Conservation (phyloP, 2,329 filamentous ascomycete genomes). For the Xylariaceae sp. region DNA sequence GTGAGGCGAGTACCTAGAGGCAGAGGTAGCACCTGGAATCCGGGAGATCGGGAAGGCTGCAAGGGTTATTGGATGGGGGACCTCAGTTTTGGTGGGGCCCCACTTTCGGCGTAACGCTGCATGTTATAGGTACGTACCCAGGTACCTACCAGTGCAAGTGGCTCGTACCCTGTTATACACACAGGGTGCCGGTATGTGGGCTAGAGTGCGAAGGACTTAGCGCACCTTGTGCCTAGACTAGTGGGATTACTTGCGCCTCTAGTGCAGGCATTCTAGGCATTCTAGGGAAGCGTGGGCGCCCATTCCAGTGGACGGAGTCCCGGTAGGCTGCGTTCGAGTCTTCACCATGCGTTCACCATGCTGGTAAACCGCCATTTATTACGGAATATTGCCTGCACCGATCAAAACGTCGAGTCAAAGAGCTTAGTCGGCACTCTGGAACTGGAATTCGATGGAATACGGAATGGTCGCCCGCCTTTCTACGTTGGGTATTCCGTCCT, state of each 20-base stretch:
- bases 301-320: too few species aligned
- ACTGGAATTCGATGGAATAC: too few species aligned
- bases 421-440: background rate
- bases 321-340: too few species aligned
- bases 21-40: background rate
- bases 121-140: background rate
- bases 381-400: background rate
- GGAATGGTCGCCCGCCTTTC: too few species aligned
- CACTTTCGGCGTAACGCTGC: background rate
- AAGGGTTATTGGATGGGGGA: background rate
- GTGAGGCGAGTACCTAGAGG: background rate
- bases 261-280: background rate
- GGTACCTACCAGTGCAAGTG: background rate
- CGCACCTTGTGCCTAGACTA: background rate
- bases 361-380: too few species aligned
- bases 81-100: background rate
- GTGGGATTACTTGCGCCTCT: background rate
- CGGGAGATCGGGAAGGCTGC: constrained; percentile 3
- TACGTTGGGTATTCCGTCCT: too few species aligned
- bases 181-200: background rate
- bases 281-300: background rate
- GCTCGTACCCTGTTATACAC: background rate
- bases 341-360: too few species aligned
- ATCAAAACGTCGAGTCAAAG: background rate
- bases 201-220: background rate